These are phyloP conservation scores for Pseudocercospora fuligena DNA, from an alignment of 2,329 filamentous ascomycete species.

Conservation along the genomic window DNA sequence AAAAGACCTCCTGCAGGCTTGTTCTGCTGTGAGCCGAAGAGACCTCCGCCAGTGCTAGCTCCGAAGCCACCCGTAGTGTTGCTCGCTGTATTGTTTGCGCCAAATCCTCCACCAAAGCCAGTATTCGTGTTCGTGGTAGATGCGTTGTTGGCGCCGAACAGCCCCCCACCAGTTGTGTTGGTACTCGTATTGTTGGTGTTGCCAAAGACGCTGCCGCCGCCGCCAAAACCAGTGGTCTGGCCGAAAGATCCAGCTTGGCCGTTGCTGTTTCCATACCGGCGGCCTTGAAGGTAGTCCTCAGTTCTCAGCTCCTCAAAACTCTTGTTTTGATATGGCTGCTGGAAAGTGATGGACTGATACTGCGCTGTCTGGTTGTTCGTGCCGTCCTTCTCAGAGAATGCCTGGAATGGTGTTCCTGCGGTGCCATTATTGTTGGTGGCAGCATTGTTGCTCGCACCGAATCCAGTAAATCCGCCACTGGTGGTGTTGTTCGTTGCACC, in stretches of 20 bases:
- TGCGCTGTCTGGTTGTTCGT: slow-evolving; percentile 64
- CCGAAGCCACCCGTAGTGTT: slow-evolving; percentile 43
- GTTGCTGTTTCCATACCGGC: slow-evolving; percentile 79
- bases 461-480: slow-evolving; percentile 32
- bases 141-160: slow-evolving; percentile 47
- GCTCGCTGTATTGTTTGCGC: slow-evolving; percentile 42
- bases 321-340: slow-evolving; percentile 83
- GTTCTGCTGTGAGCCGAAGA: slow-evolving; percentile 39
- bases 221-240: slow-evolving; percentile 59
- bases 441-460: slow-evolving; percentile 53
- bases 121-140: slow-evolving; percentile 35
- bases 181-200: slow-evolving; percentile 38
- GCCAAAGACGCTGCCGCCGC: slow-evolving; percentile 46
- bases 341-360: slow-evolving; percentile 80
- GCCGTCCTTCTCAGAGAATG: slow-evolving; percentile 74
- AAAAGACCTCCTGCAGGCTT: slow-evolving; percentile 38
- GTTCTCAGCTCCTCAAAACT: slow-evolving; percentile 73
- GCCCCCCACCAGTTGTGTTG: slow-evolving; percentile 31
- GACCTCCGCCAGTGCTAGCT: slow-evolving; percentile 35
- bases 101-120: slow-evolving; percentile 52
- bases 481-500: slow-evolving; percentile 38
- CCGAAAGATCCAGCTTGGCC: slow-evolving; percentile 85
- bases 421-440: slow-evolving; percentile 66
- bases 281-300: slow-evolving; percentile 86
- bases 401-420: slow-evolving; percentile 66